Evolutionary conservation across 129 eudicot species (phyloP).

Genomic region (Flaveria bidentis): DNA sequence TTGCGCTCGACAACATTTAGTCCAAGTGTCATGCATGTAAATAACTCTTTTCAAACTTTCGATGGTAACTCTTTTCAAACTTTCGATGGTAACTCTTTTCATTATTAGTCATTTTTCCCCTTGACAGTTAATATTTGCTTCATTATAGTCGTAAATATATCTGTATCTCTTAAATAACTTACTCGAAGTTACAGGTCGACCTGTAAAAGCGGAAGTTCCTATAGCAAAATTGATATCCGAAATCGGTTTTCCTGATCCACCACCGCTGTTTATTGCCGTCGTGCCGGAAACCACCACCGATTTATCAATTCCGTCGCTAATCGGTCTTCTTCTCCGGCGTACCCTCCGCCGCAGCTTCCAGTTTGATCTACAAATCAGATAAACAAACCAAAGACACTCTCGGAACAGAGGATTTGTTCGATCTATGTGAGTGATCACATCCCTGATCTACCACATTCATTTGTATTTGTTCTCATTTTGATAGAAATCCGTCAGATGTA

Average conservation of each 20-base stretch:
- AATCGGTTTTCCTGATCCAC: constrained; percentile 23
- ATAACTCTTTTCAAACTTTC: too few relatives aligned
- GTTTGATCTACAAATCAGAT: constrained; percentile 19
- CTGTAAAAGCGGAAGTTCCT: constrained; percentile 32
- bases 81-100: too few relatives aligned
- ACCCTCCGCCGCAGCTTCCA: constrained; percentile 11
- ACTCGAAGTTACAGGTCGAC: constrained; percentile 12
- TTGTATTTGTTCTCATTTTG: constrained; percentile 1
- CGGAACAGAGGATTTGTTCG: constrained; percentile 26
- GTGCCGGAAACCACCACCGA: constrained; percentile 21
- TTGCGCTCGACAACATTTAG: too few relatives aligned
- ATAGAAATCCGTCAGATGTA: background rate
- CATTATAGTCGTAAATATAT: background rate
- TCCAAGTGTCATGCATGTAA: too few relatives aligned
- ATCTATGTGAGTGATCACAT: constrained; percentile 35
- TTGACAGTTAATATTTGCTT: background rate
- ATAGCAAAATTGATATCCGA: constrained; percentile 28
- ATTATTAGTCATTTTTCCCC: too few relatives aligned
- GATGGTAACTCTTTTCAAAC: too few relatives aligned
- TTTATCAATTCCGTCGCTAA: constrained; percentile 25
- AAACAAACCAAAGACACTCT: background rate
- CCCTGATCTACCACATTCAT: constrained; percentile 33
- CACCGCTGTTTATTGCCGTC: constrained; percentile 13
- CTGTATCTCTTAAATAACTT: background rate
- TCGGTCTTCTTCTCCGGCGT: constrained; percentile 21